Evolutionary conservation across 495 filamentous ascomycete genomes (phyloP).

Genomic region (Aspergillus cavernicola): DNA sequence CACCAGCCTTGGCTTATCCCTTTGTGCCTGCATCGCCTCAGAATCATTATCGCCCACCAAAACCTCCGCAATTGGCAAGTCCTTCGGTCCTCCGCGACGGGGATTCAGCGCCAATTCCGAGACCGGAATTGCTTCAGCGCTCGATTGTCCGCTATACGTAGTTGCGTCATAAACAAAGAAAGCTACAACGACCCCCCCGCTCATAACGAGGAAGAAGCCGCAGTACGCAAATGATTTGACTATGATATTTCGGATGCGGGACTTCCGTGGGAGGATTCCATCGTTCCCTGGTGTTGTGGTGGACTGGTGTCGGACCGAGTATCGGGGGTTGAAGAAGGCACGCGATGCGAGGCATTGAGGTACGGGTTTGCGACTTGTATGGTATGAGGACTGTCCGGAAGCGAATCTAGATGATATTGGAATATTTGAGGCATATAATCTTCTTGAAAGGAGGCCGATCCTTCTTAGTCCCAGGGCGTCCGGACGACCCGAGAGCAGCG

Average conservation of each 20-base stretch:
- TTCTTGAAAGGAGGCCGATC: constrained; percentile 27
- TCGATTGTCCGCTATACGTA: constrained; percentile 72
- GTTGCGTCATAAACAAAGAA: constrained; percentile 96
- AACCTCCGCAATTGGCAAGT: constrained; percentile 84
- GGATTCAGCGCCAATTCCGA: constrained; percentile 80
- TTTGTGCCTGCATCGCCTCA: constrained; percentile 60
- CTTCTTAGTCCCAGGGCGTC: constrained; percentile 29
- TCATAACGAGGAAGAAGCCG: constrained; percentile 56
- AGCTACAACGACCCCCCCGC: constrained; percentile 56
- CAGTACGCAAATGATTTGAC: constrained; percentile 52
- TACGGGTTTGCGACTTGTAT: constrained; percentile 20
- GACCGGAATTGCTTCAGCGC: constrained; percentile 69
- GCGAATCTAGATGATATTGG: constrained; percentile 9
- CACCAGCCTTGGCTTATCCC: constrained; percentile 86
- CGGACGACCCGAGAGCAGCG: constrained; percentile 36
- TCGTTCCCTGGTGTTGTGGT: constrained; percentile 15
- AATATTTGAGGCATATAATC: constrained; percentile 19
- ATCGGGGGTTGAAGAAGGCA: constrained; percentile 20
- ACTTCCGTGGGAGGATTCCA: constrained; percentile 7
- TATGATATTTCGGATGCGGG: constrained; percentile 19
- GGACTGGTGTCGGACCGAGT: constrained; percentile 31
- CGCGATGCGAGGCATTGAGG: constrained; percentile 26
- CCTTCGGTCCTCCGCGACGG: constrained; percentile 86
- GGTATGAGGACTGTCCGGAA: constrained; percentile 20
- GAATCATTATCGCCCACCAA: constrained; percentile 84